Base-by-base conservation (phyloP, 768 basidiomycete genomes). In the Piloderma croceum region DNA sequence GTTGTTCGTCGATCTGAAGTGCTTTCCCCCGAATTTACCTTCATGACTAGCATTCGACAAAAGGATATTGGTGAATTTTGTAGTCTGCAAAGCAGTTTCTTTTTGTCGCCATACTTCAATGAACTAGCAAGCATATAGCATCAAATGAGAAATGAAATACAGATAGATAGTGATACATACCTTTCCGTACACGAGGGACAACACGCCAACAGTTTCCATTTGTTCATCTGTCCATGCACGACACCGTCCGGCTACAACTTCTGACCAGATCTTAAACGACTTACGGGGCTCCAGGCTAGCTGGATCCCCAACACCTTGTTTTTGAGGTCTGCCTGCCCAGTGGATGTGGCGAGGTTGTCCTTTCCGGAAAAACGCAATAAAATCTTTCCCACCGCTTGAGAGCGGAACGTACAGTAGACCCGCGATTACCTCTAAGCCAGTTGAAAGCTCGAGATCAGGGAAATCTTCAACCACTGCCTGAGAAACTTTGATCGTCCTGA, bases 71-170 rank as follows among this genome's bases (percentile, higher is more conserved):
- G 85, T 86, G 18, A 89, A 61, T 55, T 79, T 81, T 24, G 79
- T 88, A 4, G 76, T 75, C 44, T 83, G 76, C 42, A 85, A 53
- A 3, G 83, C 84, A 29, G 64, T 74, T 56, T 90, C 83, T 57
- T 87, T 88, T 57, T 89, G 80, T 46, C 87, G 62, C 87, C 87
- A 90, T 6, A 88, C 87, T 52, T 84, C 83, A 46, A 89, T 88
- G 66, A 88, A 89, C 76, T 83, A 42, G 12, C n/a, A n/a, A 17
- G 12, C 36, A n/a, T 20, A 41, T 20, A 29, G 11, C 24, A 39
- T 17, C 21, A 36, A 17, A 21, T 15, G 19, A 40, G 17, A 13
- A 18, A 27, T 13, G 27, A 11, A n/a, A n/a, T n/a, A n/a, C n/a
- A n/a, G n/a, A n/a, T n/a, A n/a, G n/a, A 33, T 13, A 23, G 5